Evolutionary conservation across 1,284 basidiomycete genomes (phyloP).

Genomic region (Xerocomus amazonicus): DNA sequence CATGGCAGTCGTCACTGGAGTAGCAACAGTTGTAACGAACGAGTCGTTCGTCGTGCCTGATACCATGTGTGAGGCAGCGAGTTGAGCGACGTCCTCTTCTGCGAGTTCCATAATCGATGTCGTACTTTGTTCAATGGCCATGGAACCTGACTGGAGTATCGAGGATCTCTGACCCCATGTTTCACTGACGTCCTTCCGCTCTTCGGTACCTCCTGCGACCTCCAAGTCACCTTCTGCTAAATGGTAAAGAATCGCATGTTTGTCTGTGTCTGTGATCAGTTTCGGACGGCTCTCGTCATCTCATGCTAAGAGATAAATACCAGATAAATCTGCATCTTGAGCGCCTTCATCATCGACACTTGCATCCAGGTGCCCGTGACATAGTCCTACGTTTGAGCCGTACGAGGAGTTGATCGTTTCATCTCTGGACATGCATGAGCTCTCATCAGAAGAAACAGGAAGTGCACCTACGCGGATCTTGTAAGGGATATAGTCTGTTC

Average conservation of each 20-base stretch:
- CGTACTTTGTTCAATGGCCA: neutral
- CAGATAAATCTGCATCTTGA: neutral
- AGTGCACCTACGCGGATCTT: constrained; percentile 4
- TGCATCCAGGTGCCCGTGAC: neutral
- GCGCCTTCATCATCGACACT: neutral
- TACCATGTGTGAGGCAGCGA: neutral
- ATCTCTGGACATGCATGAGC: constrained; percentile 6
- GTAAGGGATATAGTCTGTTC: neutral
- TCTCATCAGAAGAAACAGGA: neutral
- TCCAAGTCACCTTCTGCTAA: neutral
- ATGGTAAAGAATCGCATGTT: neutral
- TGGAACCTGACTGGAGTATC: neutral
- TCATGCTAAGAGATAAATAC: neutral
- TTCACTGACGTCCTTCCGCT: neutral
- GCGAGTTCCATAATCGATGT: neutral
- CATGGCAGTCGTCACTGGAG: neutral
- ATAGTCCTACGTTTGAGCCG: neutral
- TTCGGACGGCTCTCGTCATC: neutral
- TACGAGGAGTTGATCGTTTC: neutral
- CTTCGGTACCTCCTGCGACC: neutral
- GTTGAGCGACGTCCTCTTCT: neutral
- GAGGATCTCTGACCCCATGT: neutral
- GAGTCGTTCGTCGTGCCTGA: neutral
- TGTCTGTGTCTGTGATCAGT: neutral
- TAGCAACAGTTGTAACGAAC: neutral